Percentiles rank a stretch among this genome's conserved stretches.
Evolutionary conservation across 2,329 filamentous ascomycete species (phyloP).

Genomic region (Emmonsia crescens): DNA sequence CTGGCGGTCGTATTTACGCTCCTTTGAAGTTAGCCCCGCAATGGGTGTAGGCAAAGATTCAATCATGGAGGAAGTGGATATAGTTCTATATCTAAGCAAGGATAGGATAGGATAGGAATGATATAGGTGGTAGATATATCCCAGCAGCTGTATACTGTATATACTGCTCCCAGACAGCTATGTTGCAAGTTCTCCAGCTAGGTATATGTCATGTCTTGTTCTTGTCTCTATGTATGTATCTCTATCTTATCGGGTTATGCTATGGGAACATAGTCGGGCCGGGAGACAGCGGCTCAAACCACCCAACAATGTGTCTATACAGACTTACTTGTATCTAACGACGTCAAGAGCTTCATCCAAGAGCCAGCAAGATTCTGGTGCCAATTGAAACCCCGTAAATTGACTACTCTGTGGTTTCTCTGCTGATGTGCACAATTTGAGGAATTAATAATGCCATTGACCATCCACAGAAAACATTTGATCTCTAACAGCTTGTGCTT

Average conservation of each 20-base stretch:
- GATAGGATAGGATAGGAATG: not conserved
- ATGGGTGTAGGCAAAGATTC: slow-evolving; percentile 26
- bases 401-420: too few species aligned
- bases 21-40: slow-evolving; percentile 47
- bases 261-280: slow-evolving; percentile 1
- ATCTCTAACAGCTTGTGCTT: not conserved
- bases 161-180: not conserved
- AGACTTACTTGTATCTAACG: too few species aligned
- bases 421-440: not conserved
- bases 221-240: not conserved
- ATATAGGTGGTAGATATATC: not conserved
- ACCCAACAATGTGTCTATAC: not conserved
- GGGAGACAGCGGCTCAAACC: not conserved
- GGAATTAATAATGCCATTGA: not conserved
- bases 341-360: not conserved
- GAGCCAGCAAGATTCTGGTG: not conserved
- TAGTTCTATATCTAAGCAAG: not conserved
- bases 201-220: not conserved
- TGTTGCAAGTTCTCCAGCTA: not conserved
- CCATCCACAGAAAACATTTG: not conserved
- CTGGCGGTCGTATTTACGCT: slow-evolving; percentile 86
- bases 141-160: not conserved
- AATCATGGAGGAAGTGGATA: slow-evolving; percentile 19
- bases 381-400: not conserved
- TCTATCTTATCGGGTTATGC: not conserved